Conservation (phyloP, 371 early-diverging fungal genomes). For the Fennellomyces sp. region DNA sequence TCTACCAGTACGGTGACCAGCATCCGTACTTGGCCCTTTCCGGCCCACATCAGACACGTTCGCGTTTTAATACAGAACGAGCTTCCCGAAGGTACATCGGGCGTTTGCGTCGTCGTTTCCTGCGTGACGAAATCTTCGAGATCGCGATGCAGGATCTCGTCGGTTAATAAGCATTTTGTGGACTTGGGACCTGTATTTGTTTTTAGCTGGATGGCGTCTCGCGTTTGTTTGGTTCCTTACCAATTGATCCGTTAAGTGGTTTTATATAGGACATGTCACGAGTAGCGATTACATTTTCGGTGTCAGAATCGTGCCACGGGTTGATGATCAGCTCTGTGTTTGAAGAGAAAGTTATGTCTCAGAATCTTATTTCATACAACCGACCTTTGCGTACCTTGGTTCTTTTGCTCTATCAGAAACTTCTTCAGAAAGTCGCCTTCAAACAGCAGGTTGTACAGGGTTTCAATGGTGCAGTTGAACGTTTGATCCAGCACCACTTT, state of each 20-base stretch:
- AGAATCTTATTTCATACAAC: background rate
- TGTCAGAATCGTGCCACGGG: conserved; percentile 36
- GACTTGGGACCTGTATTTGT: conserved; percentile 65
- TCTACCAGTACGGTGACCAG: conserved; percentile 72
- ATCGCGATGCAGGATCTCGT: conserved; percentile 62
- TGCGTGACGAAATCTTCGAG: conserved; percentile 61
- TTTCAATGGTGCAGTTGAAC: conserved; percentile 51
- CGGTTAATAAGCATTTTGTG: conserved; percentile 67
- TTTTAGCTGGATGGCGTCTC: background rate
- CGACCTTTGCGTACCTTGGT: conserved; percentile 48
- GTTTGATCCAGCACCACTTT: conserved; percentile 51
- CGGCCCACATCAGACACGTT: conserved; percentile 84
- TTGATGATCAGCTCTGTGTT: conserved; percentile 39
- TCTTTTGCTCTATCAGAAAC: conserved; percentile 45
- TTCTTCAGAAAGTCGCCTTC: conserved; percentile 38
- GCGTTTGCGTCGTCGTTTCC: conserved; percentile 73
- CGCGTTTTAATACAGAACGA: conserved; percentile 76
- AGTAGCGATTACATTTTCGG: conserved; percentile 17
- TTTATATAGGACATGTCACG: conserved; percentile 49
- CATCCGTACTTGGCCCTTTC: conserved; percentile 61
- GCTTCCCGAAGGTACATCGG: conserved; percentile 85
- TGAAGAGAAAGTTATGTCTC: background rate
- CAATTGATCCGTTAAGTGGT: conserved; percentile 38
- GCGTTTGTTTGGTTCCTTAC: conserved; percentile 13
- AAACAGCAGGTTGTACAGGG: conserved; percentile 53